These are phyloP conservation scores for Calonectria pseudoturangicola DNA, from an alignment of 2,329 filamentous ascomycete species.

Conservation along the genomic window DNA sequence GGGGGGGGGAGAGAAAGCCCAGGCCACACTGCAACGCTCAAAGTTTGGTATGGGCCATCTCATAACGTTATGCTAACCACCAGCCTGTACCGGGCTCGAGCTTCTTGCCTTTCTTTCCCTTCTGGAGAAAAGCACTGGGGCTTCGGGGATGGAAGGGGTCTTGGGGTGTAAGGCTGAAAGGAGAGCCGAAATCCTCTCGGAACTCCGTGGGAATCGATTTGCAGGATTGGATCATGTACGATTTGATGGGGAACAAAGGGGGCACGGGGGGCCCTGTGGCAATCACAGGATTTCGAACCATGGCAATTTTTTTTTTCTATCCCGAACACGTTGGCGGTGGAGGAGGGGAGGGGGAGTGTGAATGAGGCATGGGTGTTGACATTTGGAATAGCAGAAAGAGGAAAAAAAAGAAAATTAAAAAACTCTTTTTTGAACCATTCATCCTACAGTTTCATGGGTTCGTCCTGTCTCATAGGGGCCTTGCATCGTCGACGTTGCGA, in stretches of 20 bases:
- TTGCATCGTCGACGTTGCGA: neutral
- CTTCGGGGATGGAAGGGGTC: too few relatives aligned
- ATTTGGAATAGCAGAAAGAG: too few relatives aligned
- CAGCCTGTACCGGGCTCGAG: too few relatives aligned
- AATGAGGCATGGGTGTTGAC: too few relatives aligned
- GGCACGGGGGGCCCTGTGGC: neutral
- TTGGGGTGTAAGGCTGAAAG: constrained; percentile 49
- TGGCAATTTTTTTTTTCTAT: neutral
- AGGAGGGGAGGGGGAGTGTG: too few relatives aligned
- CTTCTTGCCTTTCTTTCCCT: too few relatives aligned
- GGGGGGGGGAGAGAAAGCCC: too few relatives aligned
- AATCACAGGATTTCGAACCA: neutral
- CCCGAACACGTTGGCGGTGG: too few relatives aligned
- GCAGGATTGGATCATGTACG: constrained; percentile 14
- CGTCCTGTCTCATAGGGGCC: neutral
- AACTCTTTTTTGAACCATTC: too few relatives aligned
- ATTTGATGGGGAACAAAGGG: neutral
- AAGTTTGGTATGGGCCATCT: neutral
- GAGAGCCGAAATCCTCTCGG: neutral
- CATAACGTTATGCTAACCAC: neutral
- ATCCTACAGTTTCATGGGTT: neutral
- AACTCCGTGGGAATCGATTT: neutral
- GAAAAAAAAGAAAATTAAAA: too few relatives aligned
- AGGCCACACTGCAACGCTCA: constrained; percentile 6
- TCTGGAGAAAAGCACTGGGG: too few relatives aligned